phyloP scores from a whole-genome alignment of 1,139 yeast species.

The Debaryomycetaceae sp. region DNA sequence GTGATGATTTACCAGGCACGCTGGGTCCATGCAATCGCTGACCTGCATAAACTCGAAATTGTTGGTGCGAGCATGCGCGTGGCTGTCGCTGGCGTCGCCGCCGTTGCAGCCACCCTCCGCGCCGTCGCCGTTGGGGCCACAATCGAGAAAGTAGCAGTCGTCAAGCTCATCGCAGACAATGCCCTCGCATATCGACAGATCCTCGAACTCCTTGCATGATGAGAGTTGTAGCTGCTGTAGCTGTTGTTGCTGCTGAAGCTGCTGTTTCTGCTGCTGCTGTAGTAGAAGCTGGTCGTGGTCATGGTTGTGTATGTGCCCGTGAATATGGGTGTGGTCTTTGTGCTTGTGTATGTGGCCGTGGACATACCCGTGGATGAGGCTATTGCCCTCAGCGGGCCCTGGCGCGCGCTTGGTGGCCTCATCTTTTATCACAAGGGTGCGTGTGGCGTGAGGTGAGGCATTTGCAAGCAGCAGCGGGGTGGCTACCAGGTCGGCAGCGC shows the following conservation, averaged over 20 bases:
- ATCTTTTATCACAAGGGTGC: not conserved
- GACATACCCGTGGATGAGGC: conserved; percentile 44
- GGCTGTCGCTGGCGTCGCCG: conserved; percentile 1
- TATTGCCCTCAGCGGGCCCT: not conserved
- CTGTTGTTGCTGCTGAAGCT: conserved; percentile 4
- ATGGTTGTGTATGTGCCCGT: conserved; percentile 62
- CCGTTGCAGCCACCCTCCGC: conserved; percentile 2
- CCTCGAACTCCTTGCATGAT: conserved; percentile 29
- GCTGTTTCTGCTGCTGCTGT: conserved; percentile 11
- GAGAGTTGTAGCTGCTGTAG: conserved; percentile 8
- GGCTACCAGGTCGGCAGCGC: too few relatives aligned
- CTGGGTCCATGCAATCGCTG: conserved; percentile 2
- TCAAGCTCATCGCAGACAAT: conserved; percentile 43
- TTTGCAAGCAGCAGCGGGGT: too few relatives aligned
- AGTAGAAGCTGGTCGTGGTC: conserved; percentile 32
- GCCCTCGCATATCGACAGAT: conserved; percentile 33
- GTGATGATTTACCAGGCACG: conserved; percentile 13
- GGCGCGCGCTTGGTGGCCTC: not conserved
- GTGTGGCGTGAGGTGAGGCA: not conserved
- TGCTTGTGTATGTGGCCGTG: conserved; percentile 70
- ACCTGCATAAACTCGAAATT: conserved; percentile 4
- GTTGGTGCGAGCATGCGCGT: too few relatives aligned
- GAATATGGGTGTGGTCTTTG: conserved; percentile 60
- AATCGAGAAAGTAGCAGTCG: conserved; percentile 38
- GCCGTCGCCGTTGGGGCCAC: conserved; percentile 13